Conservation (phyloP, 129 eudicot species). For the Escallonia herrerae region DNA sequence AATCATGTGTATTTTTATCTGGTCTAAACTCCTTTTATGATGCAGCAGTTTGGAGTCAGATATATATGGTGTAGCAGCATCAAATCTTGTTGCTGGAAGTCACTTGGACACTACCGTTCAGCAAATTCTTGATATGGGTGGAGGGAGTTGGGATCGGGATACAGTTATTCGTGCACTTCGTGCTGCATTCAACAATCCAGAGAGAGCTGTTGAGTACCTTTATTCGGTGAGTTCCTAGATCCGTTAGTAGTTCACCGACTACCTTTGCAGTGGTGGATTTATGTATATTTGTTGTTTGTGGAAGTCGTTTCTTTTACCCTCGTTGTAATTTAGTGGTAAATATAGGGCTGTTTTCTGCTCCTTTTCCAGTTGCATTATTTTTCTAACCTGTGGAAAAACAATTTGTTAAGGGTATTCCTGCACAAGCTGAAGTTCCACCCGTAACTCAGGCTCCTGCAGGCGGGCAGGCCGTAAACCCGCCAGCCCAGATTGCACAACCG, state of each 20-base stretch:
- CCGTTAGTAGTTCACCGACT: no score
- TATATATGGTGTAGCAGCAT: conserved; percentile 56
- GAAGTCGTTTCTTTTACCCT: neutral
- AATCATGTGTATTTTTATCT: neutral
- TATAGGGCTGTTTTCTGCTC: no score
- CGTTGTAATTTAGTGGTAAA: no score
- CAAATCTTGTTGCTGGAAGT: conserved; percentile 59
- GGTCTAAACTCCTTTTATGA: neutral
- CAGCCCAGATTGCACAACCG: conserved; percentile 30
- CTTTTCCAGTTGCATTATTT: neutral
- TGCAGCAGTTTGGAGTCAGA: conserved; percentile 34
- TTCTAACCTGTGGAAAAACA: neutral
- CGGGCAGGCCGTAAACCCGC: conserved; percentile 30
- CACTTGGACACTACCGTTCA: conserved; percentile 44
- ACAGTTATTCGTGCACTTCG: conserved; percentile 65
- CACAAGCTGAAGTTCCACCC: conserved; percentile 51
- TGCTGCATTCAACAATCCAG: conserved; percentile 65
- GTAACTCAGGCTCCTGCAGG: conserved; percentile 35
- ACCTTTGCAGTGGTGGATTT: neutral
- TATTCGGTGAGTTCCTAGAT: conserved; percentile 36
- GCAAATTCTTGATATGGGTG: conserved; percentile 69
- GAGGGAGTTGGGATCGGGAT: conserved; percentile 68
- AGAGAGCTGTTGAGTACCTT: conserved; percentile 66
- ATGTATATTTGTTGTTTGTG: neutral
- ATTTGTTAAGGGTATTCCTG: conserved; percentile 56